Conservation (phyloP, 495 filamentous ascomycete genomes). For the Trichoderma gamsii region DNA sequence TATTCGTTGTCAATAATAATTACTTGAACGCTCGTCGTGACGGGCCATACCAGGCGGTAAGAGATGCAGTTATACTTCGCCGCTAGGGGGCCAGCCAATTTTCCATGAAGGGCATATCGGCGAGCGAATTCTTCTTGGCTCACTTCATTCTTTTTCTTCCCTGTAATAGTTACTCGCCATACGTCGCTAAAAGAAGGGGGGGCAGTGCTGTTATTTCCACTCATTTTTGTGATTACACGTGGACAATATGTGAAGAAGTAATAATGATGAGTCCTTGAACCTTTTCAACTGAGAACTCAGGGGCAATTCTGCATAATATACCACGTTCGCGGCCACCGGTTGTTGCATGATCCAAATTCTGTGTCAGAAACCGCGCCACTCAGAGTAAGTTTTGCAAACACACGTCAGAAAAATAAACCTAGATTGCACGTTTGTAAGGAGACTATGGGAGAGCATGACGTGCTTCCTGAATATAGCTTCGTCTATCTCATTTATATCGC, state of each 20-base stretch:
- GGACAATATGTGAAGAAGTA: background rate
- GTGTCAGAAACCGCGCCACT: background rate
- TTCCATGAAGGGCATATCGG: background rate
- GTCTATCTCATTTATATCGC: constrained; percentile 21
- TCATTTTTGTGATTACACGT: background rate
- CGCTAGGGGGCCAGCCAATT: background rate
- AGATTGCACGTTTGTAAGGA: constrained; percentile 20
- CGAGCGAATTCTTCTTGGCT: constrained; percentile 1
- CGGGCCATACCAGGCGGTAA: background rate
- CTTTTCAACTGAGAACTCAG: background rate
- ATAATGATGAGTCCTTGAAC: background rate
- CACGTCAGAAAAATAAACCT: background rate
- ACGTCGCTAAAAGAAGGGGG: background rate
- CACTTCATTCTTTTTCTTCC: background rate
- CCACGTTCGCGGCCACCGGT: background rate
- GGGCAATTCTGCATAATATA: background rate
- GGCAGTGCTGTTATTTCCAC: background rate
- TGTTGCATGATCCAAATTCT: background rate
- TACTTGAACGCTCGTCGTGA: background rate
- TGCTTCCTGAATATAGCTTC: constrained; percentile 23
- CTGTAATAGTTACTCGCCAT: background rate
- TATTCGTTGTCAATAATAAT: background rate
- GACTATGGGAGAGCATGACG: constrained; percentile 18
- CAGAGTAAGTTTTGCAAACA: background rate
- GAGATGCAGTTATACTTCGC: background rate